phyloP scores from a whole-genome alignment of 352 stramenopile genomes.

The Elongisporangium anandrum region DNA sequence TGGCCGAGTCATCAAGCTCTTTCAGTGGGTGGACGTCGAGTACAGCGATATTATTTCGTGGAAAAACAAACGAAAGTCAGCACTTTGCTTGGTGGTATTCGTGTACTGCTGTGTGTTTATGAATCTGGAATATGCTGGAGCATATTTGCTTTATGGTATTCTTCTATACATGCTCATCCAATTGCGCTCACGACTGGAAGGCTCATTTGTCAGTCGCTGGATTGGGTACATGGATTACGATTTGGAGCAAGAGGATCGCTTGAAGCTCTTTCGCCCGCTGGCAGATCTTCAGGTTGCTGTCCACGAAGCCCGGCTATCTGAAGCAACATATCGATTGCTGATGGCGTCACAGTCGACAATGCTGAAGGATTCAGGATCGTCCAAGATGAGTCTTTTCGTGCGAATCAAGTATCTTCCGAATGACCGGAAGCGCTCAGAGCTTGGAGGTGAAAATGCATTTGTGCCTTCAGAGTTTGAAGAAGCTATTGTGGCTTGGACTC shows the following conservation, averaged over 20 bases:
- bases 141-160: slow-evolving; percentile 55
- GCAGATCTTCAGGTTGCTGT: slow-evolving; percentile 68
- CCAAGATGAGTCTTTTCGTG: slow-evolving; percentile 68
- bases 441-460: slow-evolving; percentile 45
- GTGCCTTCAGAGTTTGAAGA: slow-evolving; percentile 64
- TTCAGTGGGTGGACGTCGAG: slow-evolving; percentile 73
- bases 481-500: slow-evolving; percentile 67
- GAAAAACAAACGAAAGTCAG: slow-evolving; percentile 83
- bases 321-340: slow-evolving; percentile 48
- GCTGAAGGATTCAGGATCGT: slow-evolving; percentile 53
- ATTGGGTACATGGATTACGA: slow-evolving; percentile 81
- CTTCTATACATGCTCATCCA: slow-evolving; percentile 81
- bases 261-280: slow-evolving; percentile 70
- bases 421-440: slow-evolving; percentile 45
- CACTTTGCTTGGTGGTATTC: slow-evolving; percentile 55
- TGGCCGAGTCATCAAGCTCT: slow-evolving; percentile 51
- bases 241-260: slow-evolving; percentile 58
- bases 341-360: slow-evolving; percentile 44
- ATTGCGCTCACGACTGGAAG: slow-evolving; percentile 61
- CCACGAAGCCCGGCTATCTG: slow-evolving; percentile 59
- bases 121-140: slow-evolving; percentile 68
- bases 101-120: slow-evolving; percentile 61
- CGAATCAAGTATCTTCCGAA: slow-evolving; percentile 80
- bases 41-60: slow-evolving; percentile 81
- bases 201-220: slow-evolving; percentile 59